A percentile compares a stretch with the other conserved stretches of the same genome.
Evolutionary conservation across 148 eudicot genomes (phyloP).

Genomic region (Diospyros kaki): DNA sequence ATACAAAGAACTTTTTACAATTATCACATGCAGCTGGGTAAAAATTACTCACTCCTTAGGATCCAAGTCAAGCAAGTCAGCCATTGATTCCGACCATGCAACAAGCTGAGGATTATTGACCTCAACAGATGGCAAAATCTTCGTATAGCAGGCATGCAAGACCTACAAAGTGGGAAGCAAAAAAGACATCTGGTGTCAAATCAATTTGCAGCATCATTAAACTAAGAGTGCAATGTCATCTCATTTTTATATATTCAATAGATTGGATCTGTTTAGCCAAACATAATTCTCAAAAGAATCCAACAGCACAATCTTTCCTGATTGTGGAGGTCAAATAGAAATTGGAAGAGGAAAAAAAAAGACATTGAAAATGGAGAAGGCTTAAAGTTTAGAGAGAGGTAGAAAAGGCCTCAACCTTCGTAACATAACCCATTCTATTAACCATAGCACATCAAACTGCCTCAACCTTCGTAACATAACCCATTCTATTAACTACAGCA

Average conservation of each 20-base stretch:
- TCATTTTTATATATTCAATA: too few species aligned
- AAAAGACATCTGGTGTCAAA: not conserved
- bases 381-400: too few species aligned
- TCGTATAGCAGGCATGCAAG: constrained; percentile 78
- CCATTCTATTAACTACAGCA: too few species aligned
- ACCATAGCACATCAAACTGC: too few species aligned
- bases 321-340: not conserved
- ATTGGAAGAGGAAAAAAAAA: not conserved
- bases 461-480: too few species aligned
- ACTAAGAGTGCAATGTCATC: not conserved
- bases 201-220: not conserved
- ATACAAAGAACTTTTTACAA: constrained; percentile 4
- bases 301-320: not conserved
- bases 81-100: constrained; percentile 90
- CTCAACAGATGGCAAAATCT: constrained; percentile 79
- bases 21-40: not conserved
- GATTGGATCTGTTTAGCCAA: not conserved
- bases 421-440: not conserved
- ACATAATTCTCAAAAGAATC: not conserved
- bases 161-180: constrained; percentile 42
- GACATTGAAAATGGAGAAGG: too few species aligned
- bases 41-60: constrained; percentile 69
- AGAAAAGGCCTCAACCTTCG: not conserved
- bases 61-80: constrained; percentile 74
- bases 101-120: constrained; percentile 91